Conservation (phyloP, 2,329 filamentous ascomycete genomes). For the Cordyceps cicadae region DNA sequence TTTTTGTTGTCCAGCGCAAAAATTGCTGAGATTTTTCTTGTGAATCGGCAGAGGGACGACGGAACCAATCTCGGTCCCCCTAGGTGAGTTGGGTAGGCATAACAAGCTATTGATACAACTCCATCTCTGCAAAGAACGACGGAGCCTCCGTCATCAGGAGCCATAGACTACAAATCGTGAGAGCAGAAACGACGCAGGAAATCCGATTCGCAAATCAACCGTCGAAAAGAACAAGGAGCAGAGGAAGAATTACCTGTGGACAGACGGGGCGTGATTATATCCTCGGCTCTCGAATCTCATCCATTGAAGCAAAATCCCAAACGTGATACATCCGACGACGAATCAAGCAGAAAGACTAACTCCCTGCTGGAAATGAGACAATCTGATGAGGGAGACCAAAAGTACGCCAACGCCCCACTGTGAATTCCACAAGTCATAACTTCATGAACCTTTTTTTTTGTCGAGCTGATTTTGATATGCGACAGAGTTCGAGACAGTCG, state of each 20-base stretch:
- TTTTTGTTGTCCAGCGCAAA: slow-evolving; percentile 10
- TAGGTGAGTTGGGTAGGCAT: not conserved
- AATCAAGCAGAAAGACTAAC: slow-evolving; percentile 22
- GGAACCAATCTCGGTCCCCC: slow-evolving; percentile 6
- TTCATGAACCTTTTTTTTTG: slow-evolving; percentile 17
- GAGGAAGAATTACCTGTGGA: slow-evolving; percentile 18
- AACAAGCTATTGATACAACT: slow-evolving; percentile 9
- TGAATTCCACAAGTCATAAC: slow-evolving; percentile 14
- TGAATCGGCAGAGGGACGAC: not conserved
- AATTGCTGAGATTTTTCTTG: not conserved
- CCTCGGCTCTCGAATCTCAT: slow-evolving; percentile 34
- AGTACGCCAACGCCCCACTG: slow-evolving; percentile 25
- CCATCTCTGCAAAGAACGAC: not conserved
- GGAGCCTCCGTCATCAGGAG: slow-evolving; percentile 1
- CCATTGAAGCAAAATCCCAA: slow-evolving; percentile 26
- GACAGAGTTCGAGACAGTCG: slow-evolving; percentile 1
- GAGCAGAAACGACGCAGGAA: not conserved
- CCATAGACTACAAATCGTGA: slow-evolving; percentile 1
- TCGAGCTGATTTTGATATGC: slow-evolving; percentile 15
- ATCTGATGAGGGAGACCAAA: slow-evolving; percentile 42
- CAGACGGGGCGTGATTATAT: slow-evolving; percentile 21
- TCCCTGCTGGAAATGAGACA: slow-evolving; percentile 29
- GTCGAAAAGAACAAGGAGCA: slow-evolving; percentile 20
- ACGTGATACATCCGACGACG: slow-evolving; percentile 31
- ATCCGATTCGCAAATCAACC: slow-evolving; percentile 4